These are phyloP conservation scores for Stramenopiles sp. DNA, from an alignment of 352 stramenopile genomes.

Conservation along the genomic window DNA sequence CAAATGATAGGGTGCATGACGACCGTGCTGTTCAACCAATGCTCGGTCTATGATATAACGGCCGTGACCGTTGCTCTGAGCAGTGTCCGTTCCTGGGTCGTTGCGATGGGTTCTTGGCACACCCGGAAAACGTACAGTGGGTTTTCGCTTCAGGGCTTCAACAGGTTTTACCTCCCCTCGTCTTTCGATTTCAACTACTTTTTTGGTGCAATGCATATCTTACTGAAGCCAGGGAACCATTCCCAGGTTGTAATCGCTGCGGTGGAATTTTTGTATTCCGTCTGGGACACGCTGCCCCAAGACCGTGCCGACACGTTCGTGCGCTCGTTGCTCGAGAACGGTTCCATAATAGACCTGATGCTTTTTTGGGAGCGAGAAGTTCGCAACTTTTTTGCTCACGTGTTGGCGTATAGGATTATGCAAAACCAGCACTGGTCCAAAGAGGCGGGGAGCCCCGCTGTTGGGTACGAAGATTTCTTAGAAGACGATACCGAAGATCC, in stretches of 20 bases:
- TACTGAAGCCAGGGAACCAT: background rate
- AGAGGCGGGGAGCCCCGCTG: background rate
- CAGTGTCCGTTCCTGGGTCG: background rate
- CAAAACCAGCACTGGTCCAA: background rate
- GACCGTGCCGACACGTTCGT: background rate
- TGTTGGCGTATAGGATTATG: background rate
- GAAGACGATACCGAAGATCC: background rate
- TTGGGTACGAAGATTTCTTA: conserved; percentile 1
- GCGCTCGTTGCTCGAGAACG: background rate
- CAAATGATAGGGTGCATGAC: background rate
- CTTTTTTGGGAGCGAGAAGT: background rate
- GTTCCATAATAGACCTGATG: background rate
- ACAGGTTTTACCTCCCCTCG: background rate
- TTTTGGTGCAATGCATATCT: background rate
- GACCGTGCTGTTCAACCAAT: background rate
- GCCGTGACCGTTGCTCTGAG: background rate
- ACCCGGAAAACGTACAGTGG: background rate
- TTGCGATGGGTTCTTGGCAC: background rate
- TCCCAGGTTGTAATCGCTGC: background rate
- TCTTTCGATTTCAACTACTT: conserved; percentile 2
- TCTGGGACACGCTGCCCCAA: background rate
- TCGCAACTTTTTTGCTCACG: background rate
- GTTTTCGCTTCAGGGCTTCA: background rate
- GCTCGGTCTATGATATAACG: background rate
- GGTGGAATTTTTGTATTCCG: conserved; percentile 3